Evolutionary conservation across 305 asterid species (phyloP).

Genomic region (Stenogyne calaminthoides): DNA sequence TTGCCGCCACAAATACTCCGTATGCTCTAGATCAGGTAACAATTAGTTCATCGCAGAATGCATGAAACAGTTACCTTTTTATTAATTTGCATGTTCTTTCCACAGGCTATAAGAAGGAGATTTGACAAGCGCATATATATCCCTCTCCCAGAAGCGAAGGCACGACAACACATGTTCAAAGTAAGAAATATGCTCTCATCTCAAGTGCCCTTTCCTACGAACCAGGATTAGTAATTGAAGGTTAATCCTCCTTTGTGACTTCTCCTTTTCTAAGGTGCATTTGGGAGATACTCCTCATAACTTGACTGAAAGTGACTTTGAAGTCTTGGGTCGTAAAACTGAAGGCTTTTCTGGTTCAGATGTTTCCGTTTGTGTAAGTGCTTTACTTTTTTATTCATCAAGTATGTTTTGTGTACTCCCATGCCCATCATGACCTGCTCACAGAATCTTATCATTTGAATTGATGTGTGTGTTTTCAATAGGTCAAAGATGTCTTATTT

Average conservation of each 20-base stretch:
- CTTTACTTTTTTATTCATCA: conserved; percentile 2
- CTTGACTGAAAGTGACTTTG: conserved; percentile 84
- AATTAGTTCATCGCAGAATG: conserved; percentile 1
- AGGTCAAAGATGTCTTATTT: conserved; percentile 95
- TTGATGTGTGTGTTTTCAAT: conserved; percentile 24
- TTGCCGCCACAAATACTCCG: conserved; percentile 99
- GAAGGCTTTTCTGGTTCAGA: conserved; percentile 99
- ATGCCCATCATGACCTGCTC: not conserved
- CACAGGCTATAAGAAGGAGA: conserved; percentile 88
- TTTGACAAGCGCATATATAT: conserved; percentile 96
- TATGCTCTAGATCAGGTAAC: conserved; percentile 89
- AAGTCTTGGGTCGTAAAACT: conserved; percentile 75
- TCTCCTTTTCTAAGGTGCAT: conserved; percentile 68
- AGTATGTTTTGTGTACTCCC: not conserved
- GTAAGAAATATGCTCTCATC: conserved; percentile 44
- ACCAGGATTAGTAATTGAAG: not conserved
- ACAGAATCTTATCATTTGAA: not conserved
- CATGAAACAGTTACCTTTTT: not conserved
- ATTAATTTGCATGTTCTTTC: conserved; percentile 9
- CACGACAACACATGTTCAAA: conserved; percentile 97
- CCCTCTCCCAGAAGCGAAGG: conserved; percentile 92
- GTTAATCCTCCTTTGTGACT: conserved; percentile 20
- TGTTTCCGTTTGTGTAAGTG: conserved; percentile 90
- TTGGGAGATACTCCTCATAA: conserved; percentile 96
- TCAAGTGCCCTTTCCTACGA: conserved; percentile 1